Evolutionary conservation across 331 rosid genomes (phyloP), one percentile per base, ranked within the genome.

Genomic region (Stylosanthes scabra): DNA sequence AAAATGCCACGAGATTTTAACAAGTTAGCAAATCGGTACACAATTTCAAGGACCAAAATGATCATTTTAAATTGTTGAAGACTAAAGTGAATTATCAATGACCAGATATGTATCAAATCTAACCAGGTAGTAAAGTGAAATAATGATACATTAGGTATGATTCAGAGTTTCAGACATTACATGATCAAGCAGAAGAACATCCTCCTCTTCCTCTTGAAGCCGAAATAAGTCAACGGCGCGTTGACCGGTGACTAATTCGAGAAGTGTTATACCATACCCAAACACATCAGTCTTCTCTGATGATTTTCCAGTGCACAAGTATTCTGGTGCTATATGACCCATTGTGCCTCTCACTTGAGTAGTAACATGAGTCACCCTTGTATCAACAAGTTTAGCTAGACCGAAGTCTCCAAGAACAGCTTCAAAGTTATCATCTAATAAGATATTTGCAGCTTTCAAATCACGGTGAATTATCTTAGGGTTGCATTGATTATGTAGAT

Each of bases 301-400:
- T 27, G 99, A 89, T 78, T 91, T 89, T 79, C 99, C 99, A 0
- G 97, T 91, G 79, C 95, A 85, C 84, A 94, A 68, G 81, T 94
- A 94, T 66, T 91, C 99, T 0, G 99, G 99, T 65, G 99, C 97
- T 59, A 94, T 94, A 57, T 94, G 99, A 51, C 99, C 99, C 99
- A 94, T 91, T 28, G 99, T 94, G 29, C 99, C 99, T 2, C 99
- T 76, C 45, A 94, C 88, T 80, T 91, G 97, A 84, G 99, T 94
- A 40, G 99, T 94, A 14, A 91, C 91, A 68, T 91, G 99, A 78
- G 96, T 94, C 81, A 82, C 68, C 60, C 83, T 83, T 37, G 90
- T 72, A 80, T 94, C 99, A 58, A 91, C 93, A 60, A 80, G 76
- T 84, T 85, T 91, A 41, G 95, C 96, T 25, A 94, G 78, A 15